Conservation (phyloP, 176 grass and related monocot genomes). For the Canna indica region DNA sequence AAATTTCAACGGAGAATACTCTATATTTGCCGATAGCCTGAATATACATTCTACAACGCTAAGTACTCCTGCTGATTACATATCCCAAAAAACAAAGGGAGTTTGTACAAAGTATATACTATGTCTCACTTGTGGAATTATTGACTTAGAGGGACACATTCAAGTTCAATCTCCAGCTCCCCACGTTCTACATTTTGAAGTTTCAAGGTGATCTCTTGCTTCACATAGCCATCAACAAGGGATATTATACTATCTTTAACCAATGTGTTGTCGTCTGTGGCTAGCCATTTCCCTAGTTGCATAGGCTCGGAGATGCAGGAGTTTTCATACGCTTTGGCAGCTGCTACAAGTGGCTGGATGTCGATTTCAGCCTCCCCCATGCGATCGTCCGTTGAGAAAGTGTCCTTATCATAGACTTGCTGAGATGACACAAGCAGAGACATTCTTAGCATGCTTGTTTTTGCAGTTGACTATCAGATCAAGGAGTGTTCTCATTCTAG, state of each 20-base stretch:
- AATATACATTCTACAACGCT: too few relatives aligned
- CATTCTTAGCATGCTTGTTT: background rate
- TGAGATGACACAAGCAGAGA: conserved; percentile 34
- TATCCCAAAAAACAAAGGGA: background rate
- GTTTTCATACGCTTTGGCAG: conserved; percentile 66
- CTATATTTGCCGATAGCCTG: too few relatives aligned
- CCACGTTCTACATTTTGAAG: conserved; percentile 93
- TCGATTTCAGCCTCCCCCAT: conserved; percentile 90
- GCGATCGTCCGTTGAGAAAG: conserved; percentile 66
- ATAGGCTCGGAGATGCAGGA: conserved; percentile 32
- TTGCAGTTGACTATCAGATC: background rate
- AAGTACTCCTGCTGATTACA: background rate
- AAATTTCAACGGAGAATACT: too few relatives aligned
- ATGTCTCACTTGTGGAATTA: conserved; percentile 17
- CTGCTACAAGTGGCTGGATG: conserved; percentile 65
- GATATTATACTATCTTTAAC: conserved; percentile 59
- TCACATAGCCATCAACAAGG: conserved; percentile 50
- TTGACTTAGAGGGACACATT: conserved; percentile 89
- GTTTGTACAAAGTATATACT: background rate
- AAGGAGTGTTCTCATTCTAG: too few relatives aligned
- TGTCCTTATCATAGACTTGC: conserved; percentile 94
- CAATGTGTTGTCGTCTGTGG: conserved; percentile 43
- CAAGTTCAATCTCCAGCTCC: conserved; percentile 77
- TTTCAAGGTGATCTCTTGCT: conserved; percentile 56
- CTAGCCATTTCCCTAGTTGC: conserved; percentile 59